Evolutionary conservation across 2,329 filamentous ascomycete species (phyloP).

Genomic region (Aspergillus viridinutans): DNA sequence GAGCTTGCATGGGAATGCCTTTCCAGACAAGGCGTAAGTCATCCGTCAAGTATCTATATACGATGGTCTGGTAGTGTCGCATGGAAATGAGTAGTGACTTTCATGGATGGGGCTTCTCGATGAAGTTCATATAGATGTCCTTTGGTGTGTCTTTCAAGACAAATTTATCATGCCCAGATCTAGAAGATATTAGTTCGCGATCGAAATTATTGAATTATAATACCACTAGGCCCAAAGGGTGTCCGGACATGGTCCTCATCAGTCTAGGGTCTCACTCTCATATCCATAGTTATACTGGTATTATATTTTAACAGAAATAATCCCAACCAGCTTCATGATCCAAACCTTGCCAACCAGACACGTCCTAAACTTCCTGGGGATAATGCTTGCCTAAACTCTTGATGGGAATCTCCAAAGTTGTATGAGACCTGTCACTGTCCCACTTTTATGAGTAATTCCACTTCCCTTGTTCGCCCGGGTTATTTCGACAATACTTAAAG

Average conservation of each 20-base stretch:
- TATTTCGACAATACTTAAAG: no score
- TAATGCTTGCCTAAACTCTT: no score
- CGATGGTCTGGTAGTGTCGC: constrained; percentile 42
- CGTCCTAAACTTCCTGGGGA: constrained; percentile 14
- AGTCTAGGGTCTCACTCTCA: no score
- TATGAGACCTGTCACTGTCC: no score
- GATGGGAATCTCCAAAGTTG: no score
- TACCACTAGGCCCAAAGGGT: no score
- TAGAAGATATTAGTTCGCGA: background rate
- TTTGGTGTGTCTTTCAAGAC: constrained; percentile 19
- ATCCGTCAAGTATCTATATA: constrained; percentile 42
- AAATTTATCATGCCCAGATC: constrained; percentile 19
- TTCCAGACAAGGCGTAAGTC: constrained; percentile 42
- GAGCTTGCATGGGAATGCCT: constrained; percentile 31
- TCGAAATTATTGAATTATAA: background rate
- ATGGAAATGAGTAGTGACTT: constrained; percentile 34
- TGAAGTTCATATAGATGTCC: no score
- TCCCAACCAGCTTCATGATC: constrained; percentile 4
- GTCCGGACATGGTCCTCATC: no score
- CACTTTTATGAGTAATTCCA: no score
- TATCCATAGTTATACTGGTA: no score
- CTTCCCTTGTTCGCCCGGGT: no score
- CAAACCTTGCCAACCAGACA: constrained; percentile 31
- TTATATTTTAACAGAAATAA: no score
- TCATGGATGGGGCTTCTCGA: constrained; percentile 16